A percentile compares a stretch with the other conserved stretches of the same genome.
These are phyloP conservation scores for Aspergillus mulundensis DNA, from an alignment of 495 filamentous ascomycete species.

Conservation along the genomic window DNA sequence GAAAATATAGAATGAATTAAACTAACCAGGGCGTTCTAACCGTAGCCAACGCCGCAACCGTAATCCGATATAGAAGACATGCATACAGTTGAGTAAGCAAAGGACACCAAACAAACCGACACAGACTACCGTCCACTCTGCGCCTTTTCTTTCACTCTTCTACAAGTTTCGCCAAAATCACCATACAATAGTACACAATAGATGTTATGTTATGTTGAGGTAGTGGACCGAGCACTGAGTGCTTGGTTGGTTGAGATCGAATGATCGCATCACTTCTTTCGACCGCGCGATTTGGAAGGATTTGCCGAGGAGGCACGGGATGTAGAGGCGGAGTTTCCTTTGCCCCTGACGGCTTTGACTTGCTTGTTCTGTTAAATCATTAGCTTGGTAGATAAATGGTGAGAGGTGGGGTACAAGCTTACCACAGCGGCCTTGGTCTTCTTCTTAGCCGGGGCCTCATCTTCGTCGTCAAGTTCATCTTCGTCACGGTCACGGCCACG, in stretches of 20 bases:
- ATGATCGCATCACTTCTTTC: constrained; percentile 48
- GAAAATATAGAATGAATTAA: not conserved
- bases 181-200: constrained; percentile 5
- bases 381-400: not conserved
- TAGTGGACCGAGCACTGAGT: not conserved
- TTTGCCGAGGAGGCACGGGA: constrained; percentile 54
- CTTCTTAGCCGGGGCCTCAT: constrained; percentile 82
- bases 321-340: constrained; percentile 45
- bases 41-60: constrained; percentile 14
- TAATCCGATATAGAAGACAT: constrained; percentile 1
- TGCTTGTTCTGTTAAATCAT: constrained; percentile 51
- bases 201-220: not conserved
- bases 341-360: constrained; percentile 56
- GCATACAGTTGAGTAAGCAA: not conserved
- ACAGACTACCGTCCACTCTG: not conserved
- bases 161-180: constrained; percentile 4
- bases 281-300: constrained; percentile 43
- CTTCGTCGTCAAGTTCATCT: constrained; percentile 69
- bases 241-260: too few species aligned
- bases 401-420: constrained; percentile 20
- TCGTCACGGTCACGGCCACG: constrained; percentile 71
- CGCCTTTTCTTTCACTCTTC: not conserved
- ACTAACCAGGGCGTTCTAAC: constrained; percentile 4
- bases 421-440: constrained; percentile 81
- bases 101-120: not conserved